These are phyloP conservation scores for Solanum bulbocastanum DNA, from an alignment of 257 asterid species.

Conservation along the genomic window DNA sequence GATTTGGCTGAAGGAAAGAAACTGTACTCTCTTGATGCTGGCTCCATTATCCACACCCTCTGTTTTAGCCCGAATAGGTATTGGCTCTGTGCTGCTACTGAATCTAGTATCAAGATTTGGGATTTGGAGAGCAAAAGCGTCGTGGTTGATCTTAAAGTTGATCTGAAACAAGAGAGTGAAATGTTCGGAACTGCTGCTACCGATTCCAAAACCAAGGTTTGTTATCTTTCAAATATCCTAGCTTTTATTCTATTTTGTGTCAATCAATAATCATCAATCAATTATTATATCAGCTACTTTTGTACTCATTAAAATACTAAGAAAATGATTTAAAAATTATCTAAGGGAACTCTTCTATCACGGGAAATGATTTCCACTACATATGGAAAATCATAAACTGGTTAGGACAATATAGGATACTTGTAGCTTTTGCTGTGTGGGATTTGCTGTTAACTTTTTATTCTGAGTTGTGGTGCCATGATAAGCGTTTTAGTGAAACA, in stretches of 20 bases:
- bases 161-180: conserved; percentile 56
- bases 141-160: conserved; percentile 53
- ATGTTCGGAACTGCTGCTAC: conserved; percentile 23
- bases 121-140: conserved; percentile 56
- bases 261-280: not conserved
- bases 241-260: not conserved
- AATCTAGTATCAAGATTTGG: conserved; percentile 65
- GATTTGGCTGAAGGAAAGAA: conserved; percentile 16
- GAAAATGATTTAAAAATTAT: not conserved
- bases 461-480: not conserved
- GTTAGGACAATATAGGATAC: not conserved
- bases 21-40: conserved; percentile 2
- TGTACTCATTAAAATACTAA: not conserved
- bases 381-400: not conserved
- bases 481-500: not conserved
- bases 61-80: conserved; percentile 11
- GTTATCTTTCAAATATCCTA: not conserved
- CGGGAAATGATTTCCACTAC: not conserved
- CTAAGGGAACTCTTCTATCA: not conserved
- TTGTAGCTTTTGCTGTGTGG: not conserved
- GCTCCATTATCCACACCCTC: conserved; percentile 1
- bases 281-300: not conserved
- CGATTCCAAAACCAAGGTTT: conserved; percentile 38
- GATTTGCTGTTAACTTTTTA: not conserved
- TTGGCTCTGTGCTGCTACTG: conserved; percentile 24